A percentile compares a stretch with the other conserved stretches of the same genome.
Conservation (phyloP, 345 rosid species). For the Euclidium syriacum region DNA sequence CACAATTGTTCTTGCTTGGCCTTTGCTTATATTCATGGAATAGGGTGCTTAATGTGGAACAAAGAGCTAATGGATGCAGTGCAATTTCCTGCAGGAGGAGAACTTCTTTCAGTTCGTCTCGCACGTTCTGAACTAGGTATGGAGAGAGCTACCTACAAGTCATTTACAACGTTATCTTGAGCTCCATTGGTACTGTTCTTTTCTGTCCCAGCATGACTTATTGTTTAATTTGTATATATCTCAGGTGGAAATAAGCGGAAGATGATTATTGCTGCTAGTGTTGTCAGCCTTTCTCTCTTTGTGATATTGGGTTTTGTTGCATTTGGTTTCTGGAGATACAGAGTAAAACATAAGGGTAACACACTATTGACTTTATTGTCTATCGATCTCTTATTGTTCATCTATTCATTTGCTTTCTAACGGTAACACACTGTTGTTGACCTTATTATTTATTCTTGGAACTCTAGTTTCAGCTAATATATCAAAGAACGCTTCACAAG, state of each 20-base stretch:
- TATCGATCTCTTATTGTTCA: not conserved
- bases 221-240: not conserved
- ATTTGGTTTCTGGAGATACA: not conserved
- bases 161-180: not conserved
- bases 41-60: conserved; percentile 8
- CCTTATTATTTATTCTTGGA: not conserved
- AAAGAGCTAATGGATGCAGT: not conserved
- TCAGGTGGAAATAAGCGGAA: not conserved
- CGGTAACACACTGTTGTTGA: not conserved
- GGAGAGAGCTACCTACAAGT: not conserved
- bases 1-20: conserved; percentile 22
- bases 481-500: not conserved
- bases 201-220: not conserved
- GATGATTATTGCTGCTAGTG: not conserved
- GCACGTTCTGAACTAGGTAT: not conserved
- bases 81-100: not conserved
- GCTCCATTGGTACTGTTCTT: too few relatives aligned
- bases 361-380: not conserved
- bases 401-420: not conserved
- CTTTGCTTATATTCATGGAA: conserved; percentile 2
- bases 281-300: not conserved
- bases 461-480: not conserved
- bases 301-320: not conserved
- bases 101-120: not conserved
- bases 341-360: not conserved